Conservation (phyloP, 805 yeast species). For the Kodamaea laetipori region DNA sequence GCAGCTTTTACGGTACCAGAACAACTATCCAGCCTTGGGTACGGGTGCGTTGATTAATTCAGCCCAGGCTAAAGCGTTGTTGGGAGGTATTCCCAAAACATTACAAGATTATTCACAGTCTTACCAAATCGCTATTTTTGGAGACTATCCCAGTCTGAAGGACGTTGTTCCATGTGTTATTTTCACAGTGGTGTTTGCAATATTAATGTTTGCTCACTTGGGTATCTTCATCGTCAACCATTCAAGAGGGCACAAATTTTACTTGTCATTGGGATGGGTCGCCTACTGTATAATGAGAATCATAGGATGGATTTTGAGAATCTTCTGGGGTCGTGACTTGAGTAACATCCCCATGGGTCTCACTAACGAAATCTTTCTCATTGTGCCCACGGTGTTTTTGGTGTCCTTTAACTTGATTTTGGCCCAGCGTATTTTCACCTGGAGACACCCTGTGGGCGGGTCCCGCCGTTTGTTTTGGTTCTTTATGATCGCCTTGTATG, state of each 20-base stretch:
- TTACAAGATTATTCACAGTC: slow-evolving; percentile 39
- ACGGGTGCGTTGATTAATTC: slow-evolving; percentile 30
- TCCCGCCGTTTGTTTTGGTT: slow-evolving; percentile 51
- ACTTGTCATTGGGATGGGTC: slow-evolving; percentile 53
- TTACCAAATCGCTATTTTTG: slow-evolving; percentile 56
- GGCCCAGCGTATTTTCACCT: slow-evolving; percentile 73
- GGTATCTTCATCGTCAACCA: slow-evolving; percentile 50
- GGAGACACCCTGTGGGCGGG: slow-evolving; percentile 77
- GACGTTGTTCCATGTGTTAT: slow-evolving; percentile 66
- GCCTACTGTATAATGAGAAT: slow-evolving; percentile 55
- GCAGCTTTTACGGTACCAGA: slow-evolving; percentile 30
- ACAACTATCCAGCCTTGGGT: slow-evolving; percentile 34
- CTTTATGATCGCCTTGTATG: slow-evolving; percentile 52
- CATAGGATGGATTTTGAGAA: slow-evolving; percentile 60
- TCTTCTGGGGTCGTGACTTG: slow-evolving; percentile 59
- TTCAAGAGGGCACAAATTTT: slow-evolving; percentile 61
- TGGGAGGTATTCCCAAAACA: slow-evolving; percentile 45
- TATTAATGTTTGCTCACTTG: slow-evolving; percentile 51
- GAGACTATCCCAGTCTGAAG: slow-evolving; percentile 54
- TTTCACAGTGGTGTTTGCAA: slow-evolving; percentile 53
- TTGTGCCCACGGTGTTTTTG: slow-evolving; percentile 59
- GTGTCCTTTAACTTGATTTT: slow-evolving; percentile 62
- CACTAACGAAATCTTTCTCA: slow-evolving; percentile 55
- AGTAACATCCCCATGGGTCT: slow-evolving; percentile 51
- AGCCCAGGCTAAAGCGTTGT: slow-evolving; percentile 32